Percentiles rank a stretch among this genome's conserved stretches.
Conservation (phyloP, 1,284 basidiomycete genomes). For the Trichosporon sp. region DNA sequence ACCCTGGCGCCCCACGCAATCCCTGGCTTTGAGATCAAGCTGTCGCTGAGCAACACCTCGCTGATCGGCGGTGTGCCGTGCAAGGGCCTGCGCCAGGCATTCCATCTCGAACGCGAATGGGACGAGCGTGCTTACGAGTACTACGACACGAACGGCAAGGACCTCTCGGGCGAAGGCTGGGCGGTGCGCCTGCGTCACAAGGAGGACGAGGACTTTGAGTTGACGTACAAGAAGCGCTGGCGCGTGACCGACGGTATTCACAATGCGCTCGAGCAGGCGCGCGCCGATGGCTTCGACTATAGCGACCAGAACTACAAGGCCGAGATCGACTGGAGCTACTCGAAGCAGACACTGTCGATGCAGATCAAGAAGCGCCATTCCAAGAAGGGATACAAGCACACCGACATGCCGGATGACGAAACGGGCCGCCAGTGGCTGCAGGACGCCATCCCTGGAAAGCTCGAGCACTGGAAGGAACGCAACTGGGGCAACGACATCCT, state of each 20-base stretch:
- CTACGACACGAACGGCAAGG: conserved; percentile 9
- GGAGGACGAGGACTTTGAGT: conserved; percentile 9
- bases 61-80: conserved; percentile 7
- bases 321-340: conserved; percentile 13
- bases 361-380: conserved; percentile 1
- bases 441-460: conserved; percentile 5
- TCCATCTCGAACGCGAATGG: not conserved
- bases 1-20: not conserved
- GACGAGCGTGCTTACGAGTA: conserved; percentile 4
- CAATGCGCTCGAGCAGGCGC: conserved; percentile 3
- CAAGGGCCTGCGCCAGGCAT: conserved; percentile 1
- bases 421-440: not conserved
- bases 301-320: conserved; percentile 5
- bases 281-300: conserved; percentile 9
- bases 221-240: conserved; percentile 11
- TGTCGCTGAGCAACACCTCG: conserved; percentile 4
- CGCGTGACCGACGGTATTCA: not conserved
- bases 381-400: not conserved
- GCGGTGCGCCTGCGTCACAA: conserved; percentile 11
- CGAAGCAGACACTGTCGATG: conserved; percentile 9
- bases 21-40: conserved; percentile 11
- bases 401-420: conserved; percentile 1
- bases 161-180: conserved; percentile 3
- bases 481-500: conserved; percentile 4
- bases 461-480: conserved; percentile 3